Base-by-base conservation (phyloP, 192 early-diverging fungal species). In the Chytriomyces confervae region DNA sequence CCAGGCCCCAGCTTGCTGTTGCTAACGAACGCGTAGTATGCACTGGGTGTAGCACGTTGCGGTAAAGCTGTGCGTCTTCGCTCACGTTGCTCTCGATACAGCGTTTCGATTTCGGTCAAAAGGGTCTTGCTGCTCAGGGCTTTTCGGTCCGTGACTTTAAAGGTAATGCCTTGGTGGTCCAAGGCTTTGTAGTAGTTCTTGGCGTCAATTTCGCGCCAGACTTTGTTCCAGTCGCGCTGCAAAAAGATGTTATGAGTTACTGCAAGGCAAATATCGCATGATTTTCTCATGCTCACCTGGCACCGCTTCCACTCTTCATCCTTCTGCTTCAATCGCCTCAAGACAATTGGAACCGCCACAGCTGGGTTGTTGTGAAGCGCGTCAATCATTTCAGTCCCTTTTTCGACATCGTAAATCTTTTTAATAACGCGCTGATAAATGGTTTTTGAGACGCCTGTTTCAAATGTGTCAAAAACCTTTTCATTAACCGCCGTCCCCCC, bases 231-330 rank as follows among this genome's bases (percentile, higher is more conserved):
- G 71, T 97, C 95, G 66, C 96, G 93, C 88, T 96, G 86, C 76
- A 43, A 5, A 57, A 66, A 9, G 10, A 1, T 29, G 29, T 3
- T 50, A 46, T 36, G 36, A 36, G 36, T 36, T 36, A 36, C 1
- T 0, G 71, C n/a, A 20, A 4, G 8, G 45, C 48, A 76, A 76
- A 61, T 6, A 3, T 36, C 24, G 0, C 36, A 8, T 3, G 62
- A 63, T 9, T 29, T 53, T 29, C 48, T 2, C 11, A 24, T 46
- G 20, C 0, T 71, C 84, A 92, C 91, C 84, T 94, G 92, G 27
- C 93, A 84, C n/a, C 91, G 82, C 72, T 94, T 94, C 96, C 96
- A 98, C 79, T 98, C 97, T 82, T 99, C 97, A 81, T 98, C 95
- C 81, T 99, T 99, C 78, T 98, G 97, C 85, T 97, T 96, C 27